These are phyloP conservation scores for Chrysophaeum taylorii DNA, from an alignment of 352 stramenopile species.

Conservation along the genomic window DNA sequence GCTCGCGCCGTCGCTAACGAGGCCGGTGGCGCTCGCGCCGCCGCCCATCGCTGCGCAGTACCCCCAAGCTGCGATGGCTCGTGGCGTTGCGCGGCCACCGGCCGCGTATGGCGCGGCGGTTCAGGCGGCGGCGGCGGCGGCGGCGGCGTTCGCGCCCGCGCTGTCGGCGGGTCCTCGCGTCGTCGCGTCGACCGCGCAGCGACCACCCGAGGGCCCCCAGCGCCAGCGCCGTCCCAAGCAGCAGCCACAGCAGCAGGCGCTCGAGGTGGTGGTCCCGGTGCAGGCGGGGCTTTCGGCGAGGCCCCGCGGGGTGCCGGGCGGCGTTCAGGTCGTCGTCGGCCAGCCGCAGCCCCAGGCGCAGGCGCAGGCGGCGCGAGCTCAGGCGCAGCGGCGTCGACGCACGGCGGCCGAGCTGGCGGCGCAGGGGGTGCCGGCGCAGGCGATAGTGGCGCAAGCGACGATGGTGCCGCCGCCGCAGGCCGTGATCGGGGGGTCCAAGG, in stretches of 20 bases:
- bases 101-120: background rate
- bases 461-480: too few relatives aligned
- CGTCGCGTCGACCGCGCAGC: too few relatives aligned
- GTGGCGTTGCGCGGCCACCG: background rate
- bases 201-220: too few relatives aligned
- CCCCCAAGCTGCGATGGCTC: too few relatives aligned
- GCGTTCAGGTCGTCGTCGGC: background rate
- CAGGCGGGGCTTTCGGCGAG: too few relatives aligned
- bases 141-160: background rate
- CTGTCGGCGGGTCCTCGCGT: too few relatives aligned
- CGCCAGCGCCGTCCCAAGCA: too few relatives aligned
- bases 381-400: background rate
- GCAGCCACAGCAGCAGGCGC: too few relatives aligned
- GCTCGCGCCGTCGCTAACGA: background rate
- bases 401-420: background rate
- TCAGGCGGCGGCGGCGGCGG: background rate
- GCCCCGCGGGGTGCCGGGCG: too few relatives aligned
- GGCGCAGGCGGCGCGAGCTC: background rate
- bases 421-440: background rate
- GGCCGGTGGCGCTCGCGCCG: background rate
- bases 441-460: background rate
- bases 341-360: background rate
- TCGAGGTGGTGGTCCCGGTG: too few relatives aligned
- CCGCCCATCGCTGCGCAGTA: background rate
- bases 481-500: too few relatives aligned